A percentile compares a stretch with the other conserved stretches of the same genome.
Conservation (phyloP, 306 rosid genomes). For the Coriaria nepalensis region DNA sequence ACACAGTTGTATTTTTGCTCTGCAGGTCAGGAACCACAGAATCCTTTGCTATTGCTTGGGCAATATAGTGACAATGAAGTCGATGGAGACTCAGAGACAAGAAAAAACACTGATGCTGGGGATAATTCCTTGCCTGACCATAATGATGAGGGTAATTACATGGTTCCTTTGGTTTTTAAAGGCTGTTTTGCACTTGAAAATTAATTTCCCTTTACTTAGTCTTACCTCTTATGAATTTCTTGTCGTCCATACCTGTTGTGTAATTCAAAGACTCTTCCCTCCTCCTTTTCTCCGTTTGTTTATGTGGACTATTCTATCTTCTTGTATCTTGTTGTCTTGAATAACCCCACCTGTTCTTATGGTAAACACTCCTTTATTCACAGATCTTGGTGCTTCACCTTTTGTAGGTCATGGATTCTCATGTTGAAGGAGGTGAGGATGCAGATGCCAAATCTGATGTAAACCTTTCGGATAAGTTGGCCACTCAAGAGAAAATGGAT, state of each 20-base stretch:
- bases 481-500: conserved; percentile 25
- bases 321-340: too few relatives aligned
- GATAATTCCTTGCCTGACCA: conserved; percentile 22
- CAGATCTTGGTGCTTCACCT: conserved; percentile 7
- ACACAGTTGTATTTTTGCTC: conserved; percentile 32
- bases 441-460: conserved; percentile 16
- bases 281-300: too few relatives aligned
- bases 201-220: too few relatives aligned
- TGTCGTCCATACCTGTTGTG: too few relatives aligned
- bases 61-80: conserved; percentile 86
- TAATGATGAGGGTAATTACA: conserved; percentile 52
- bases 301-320: too few relatives aligned
- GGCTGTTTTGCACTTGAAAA: too few relatives aligned
- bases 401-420: conserved; percentile 31
- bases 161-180: background rate
- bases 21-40: conserved; percentile 60
- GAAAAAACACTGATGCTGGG: conserved; percentile 16
- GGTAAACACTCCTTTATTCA: too few relatives aligned
- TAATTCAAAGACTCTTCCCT: too few relatives aligned
- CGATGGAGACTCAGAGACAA: conserved; percentile 46
- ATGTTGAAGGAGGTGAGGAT: conserved; percentile 30
- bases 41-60: conserved; percentile 83
- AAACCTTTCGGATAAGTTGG: conserved; percentile 27
- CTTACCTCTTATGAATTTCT: too few relatives aligned
- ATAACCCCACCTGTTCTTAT: too few relatives aligned